Evolutionary conservation across 2,329 filamentous ascomycete genomes (phyloP).

Genomic region (Monosporascus sp.): DNA sequence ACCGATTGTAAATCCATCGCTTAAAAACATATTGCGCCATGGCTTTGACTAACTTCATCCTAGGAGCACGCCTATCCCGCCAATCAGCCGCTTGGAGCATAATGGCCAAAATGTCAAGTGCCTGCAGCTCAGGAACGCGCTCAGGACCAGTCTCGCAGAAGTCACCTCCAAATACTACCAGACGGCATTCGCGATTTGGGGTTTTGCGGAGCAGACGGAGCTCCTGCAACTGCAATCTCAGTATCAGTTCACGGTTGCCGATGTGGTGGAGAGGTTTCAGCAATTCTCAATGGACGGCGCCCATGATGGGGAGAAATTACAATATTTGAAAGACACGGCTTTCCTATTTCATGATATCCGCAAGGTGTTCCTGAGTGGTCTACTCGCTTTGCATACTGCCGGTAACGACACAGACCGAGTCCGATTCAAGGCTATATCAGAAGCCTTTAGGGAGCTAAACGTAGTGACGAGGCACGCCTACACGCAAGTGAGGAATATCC

Average conservation of each 20-base stretch:
- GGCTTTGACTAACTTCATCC: slow-evolving; percentile 8
- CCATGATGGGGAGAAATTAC: slow-evolving; percentile 72
- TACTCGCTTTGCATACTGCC: slow-evolving; percentile 79
- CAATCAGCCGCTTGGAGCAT: slow-evolving; percentile 88
- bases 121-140: slow-evolving; percentile 67
- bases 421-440: slow-evolving; percentile 72
- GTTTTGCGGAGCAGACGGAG: slow-evolving; percentile 72
- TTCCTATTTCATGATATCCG: slow-evolving; percentile 75
- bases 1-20: slow-evolving; percentile 23
- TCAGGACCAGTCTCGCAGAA: slow-evolving; percentile 64
- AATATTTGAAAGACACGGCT: slow-evolving; percentile 74
- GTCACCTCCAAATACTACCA: slow-evolving; percentile 68
- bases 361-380: slow-evolving; percentile 81
- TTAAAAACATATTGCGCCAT: not conserved
- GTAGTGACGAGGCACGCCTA: slow-evolving; percentile 56
- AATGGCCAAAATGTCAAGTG: slow-evolving; percentile 74
- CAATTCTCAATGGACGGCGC: slow-evolving; percentile 60
- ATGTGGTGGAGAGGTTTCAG: slow-evolving; percentile 63
- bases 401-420: slow-evolving; percentile 71
- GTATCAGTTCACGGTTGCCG: slow-evolving; percentile 70
- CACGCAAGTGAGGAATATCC: slow-evolving; percentile 59
- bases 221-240: slow-evolving; percentile 91
- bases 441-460: slow-evolving; percentile 65
- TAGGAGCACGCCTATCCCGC: slow-evolving; percentile 82
- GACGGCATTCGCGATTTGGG: slow-evolving; percentile 62